phyloP scores from a whole-genome alignment of 192 early-diverging fungal species.

The Coemansia sp. region DNA sequence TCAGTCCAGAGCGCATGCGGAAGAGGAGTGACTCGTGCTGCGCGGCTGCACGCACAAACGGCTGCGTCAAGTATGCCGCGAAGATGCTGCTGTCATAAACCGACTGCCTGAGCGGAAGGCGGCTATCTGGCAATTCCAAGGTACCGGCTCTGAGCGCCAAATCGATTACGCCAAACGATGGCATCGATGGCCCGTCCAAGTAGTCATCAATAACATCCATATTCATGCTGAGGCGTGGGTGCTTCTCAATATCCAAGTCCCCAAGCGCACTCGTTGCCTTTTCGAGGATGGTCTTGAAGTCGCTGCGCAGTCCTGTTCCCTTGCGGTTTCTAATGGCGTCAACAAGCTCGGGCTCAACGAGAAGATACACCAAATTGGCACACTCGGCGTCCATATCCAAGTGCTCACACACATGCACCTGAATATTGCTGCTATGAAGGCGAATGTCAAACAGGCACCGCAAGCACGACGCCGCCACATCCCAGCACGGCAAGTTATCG shows the following conservation, averaged over 20 bases:
- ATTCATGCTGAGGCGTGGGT: slow-evolving; percentile 40
- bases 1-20: slow-evolving; percentile 44
- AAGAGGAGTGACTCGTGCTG: slow-evolving; percentile 40
- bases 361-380: slow-evolving; percentile 28
- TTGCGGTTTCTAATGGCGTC: slow-evolving; percentile 30
- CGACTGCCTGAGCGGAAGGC: slow-evolving; percentile 2
- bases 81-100: not conserved
- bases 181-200: slow-evolving; percentile 46
- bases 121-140: not conserved
- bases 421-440: slow-evolving; percentile 23
- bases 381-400: slow-evolving; percentile 34
- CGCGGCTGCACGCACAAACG: slow-evolving; percentile 40
- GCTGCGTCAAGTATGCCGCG: slow-evolving; percentile 21
- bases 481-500: slow-evolving; percentile 11
- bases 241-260: slow-evolving; percentile 25
- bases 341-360: slow-evolving; percentile 35
- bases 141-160: slow-evolving; percentile 14
- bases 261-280: slow-evolving; percentile 18
- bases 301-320: slow-evolving; percentile 39
- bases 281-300: slow-evolving; percentile 43
- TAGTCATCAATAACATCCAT: slow-evolving; percentile 43
- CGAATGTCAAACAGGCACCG: slow-evolving; percentile 46
- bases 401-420: slow-evolving; percentile 21
- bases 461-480: slow-evolving; percentile 24
- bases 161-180: slow-evolving; percentile 30